phyloP scores from a whole-genome alignment of 352 stramenopile genomes.

The Pythium monospermum region DNA sequence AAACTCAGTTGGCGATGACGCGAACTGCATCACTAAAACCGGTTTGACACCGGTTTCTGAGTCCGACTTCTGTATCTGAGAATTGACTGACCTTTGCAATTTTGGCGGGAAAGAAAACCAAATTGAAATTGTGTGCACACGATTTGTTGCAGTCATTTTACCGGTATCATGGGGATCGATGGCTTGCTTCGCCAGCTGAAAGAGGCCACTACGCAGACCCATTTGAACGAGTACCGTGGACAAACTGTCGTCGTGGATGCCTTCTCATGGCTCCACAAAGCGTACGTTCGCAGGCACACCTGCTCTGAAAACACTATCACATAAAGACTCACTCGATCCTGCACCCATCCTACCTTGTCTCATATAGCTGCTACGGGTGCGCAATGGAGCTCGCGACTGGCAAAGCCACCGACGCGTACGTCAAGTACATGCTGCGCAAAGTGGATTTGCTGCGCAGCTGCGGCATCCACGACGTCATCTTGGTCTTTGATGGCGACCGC shows the following conservation, averaged over 20 bases:
- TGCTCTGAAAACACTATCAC: no score
- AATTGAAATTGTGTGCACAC: not conserved
- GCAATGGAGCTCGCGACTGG: conserved; percentile 70
- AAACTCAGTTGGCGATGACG: no score
- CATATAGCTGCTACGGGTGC: conserved; percentile 61
- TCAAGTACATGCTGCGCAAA: conserved; percentile 74
- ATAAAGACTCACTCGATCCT: no score
- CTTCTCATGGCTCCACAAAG: conserved; percentile 79
- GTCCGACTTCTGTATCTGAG: no score
- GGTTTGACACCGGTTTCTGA: conserved; percentile 5
- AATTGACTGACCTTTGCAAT: no score
- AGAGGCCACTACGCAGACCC: conserved; percentile 44
- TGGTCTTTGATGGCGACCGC: conserved; percentile 75
- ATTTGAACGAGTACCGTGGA: conserved; percentile 44
- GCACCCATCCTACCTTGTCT: not conserved
- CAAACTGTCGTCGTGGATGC: conserved; percentile 66
- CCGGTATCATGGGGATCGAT: conserved; percentile 52
- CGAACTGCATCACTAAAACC: conserved; percentile 1
- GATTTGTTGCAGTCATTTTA: no score
- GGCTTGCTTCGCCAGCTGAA: conserved; percentile 58
- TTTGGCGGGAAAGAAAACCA: conserved; percentile 20
- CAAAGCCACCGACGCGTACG: conserved; percentile 55
- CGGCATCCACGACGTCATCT: conserved; percentile 47
- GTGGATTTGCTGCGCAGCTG: conserved; percentile 53
- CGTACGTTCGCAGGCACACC: no score